These are phyloP conservation scores for Agaricus subrufescens DNA, from an alignment of 768 basidiomycete species.

Conservation along the genomic window DNA sequence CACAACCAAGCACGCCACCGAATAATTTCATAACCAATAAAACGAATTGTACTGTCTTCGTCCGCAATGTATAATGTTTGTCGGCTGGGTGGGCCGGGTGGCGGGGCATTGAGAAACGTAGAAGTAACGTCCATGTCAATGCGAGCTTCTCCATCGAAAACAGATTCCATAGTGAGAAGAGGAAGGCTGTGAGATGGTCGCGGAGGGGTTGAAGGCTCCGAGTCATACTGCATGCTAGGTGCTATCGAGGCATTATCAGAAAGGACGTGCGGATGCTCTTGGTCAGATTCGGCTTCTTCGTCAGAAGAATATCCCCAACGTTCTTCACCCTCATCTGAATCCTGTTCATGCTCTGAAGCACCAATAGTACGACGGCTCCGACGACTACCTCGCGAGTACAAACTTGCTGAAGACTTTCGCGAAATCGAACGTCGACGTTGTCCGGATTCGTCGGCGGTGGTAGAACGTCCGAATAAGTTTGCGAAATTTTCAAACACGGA, in stretches of 20 bases:
- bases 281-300: conserved; percentile 57
- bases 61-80: conserved; percentile 85
- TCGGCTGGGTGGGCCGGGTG: conserved; percentile 76
- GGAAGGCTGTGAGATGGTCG: conserved; percentile 51
- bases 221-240: conserved; percentile 68
- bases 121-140: conserved; percentile 75
- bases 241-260: conserved; percentile 41
- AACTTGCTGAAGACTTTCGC: conserved; percentile 49
- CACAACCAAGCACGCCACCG: conserved; percentile 63
- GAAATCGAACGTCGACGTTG: conserved; percentile 53
- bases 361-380: conserved; percentile 52
- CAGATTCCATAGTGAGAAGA: conserved; percentile 65
- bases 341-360: conserved; percentile 55
- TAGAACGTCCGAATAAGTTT: conserved; percentile 55
- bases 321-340: conserved; percentile 58
- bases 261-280: conserved; percentile 29
- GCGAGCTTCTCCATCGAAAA: conserved; percentile 80
- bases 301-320: conserved; percentile 94
- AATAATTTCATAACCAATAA: conserved; percentile 79
- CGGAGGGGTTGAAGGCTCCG: conserved; percentile 60
- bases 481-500: conserved; percentile 64
- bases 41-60: conserved; percentile 84
- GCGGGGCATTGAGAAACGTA: conserved; percentile 62
- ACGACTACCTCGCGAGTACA: conserved; percentile 43
- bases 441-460: conserved; percentile 32